A percentile compares a stretch with the other conserved stretches of the same genome.
Evolutionary conservation across 805 yeast species (phyloP).

Genomic region (Kazachstania psychrophila): DNA sequence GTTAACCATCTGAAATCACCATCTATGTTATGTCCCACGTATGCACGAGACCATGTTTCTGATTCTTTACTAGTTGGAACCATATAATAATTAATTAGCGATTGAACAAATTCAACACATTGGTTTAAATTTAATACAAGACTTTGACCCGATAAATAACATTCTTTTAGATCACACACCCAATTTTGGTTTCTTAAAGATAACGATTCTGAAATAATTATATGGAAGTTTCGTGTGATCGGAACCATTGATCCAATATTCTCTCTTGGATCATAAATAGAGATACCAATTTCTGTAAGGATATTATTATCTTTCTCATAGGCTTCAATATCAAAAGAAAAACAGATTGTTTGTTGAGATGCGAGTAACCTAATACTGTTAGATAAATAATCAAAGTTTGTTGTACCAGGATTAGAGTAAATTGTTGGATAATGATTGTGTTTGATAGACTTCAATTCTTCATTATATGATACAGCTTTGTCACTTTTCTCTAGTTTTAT

Average conservation of each 20-base stretch:
- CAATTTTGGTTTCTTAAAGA: conserved; percentile 41
- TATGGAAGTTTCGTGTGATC: conserved; percentile 33
- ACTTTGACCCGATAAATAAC: conserved; percentile 45
- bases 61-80: conserved; percentile 19
- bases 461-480: conserved; percentile 5
- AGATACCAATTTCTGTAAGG: conserved; percentile 50
- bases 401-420: conserved; percentile 14
- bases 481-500: conserved; percentile 1
- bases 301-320: conserved; percentile 36
- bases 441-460: conserved; percentile 10
- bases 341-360: conserved; percentile 27
- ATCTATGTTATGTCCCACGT: conserved; percentile 52
- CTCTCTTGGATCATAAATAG: conserved; percentile 46
- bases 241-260: conserved; percentile 36
- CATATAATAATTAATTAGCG: conserved; percentile 38
- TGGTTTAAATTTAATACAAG: conserved; percentile 32
- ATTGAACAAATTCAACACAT: conserved; percentile 34
- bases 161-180: conserved; percentile 45
- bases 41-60: conserved; percentile 24
- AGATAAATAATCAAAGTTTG: conserved; percentile 15
- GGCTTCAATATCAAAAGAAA: conserved; percentile 50
- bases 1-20: conserved; percentile 49
- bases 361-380: conserved; percentile 17
- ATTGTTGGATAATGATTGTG: conserved; percentile 20
- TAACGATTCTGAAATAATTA: conserved; percentile 38